Evolutionary conservation across 2,329 filamentous ascomycete species (phyloP).

Genomic region (Thielaviopsis punctulata): DNA sequence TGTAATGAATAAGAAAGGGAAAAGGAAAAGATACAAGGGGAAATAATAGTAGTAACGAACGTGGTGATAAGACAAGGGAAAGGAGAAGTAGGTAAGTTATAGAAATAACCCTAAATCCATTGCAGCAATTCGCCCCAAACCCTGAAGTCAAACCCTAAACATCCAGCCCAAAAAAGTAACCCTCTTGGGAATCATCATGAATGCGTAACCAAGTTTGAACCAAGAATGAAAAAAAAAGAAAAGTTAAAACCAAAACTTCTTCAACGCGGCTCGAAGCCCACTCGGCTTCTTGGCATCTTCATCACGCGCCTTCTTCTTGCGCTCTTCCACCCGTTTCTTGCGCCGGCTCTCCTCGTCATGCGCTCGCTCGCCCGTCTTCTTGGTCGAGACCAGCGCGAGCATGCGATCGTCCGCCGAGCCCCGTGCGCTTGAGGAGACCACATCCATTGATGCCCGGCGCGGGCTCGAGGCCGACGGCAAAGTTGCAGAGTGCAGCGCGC

Average conservation of each 20-base stretch:
- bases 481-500: background rate
- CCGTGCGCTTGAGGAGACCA: background rate
- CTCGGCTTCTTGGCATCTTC: slow-evolving; percentile 11
- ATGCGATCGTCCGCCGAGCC: background rate
- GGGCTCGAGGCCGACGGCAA: background rate
- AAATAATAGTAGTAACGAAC: background rate
- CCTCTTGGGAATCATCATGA: no score
- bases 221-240: background rate
- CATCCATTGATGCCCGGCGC: slow-evolving; percentile 6
- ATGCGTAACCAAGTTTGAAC: background rate
- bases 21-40: background rate
- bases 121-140: background rate
- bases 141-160: no score
- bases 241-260: background rate
- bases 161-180: no score
- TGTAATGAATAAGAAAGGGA: background rate
- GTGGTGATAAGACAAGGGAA: background rate
- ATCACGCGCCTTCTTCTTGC: slow-evolving; percentile 11
- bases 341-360: slow-evolving; percentile 9
- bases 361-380: background rate
- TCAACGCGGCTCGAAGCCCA: slow-evolving; percentile 11
- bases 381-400: background rate
- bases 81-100: background rate
- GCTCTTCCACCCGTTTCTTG: slow-evolving; percentile 11
- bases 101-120: background rate